phyloP scores from a whole-genome alignment of 805 yeast species.

The Lipomyces spencermartinsiae region DNA sequence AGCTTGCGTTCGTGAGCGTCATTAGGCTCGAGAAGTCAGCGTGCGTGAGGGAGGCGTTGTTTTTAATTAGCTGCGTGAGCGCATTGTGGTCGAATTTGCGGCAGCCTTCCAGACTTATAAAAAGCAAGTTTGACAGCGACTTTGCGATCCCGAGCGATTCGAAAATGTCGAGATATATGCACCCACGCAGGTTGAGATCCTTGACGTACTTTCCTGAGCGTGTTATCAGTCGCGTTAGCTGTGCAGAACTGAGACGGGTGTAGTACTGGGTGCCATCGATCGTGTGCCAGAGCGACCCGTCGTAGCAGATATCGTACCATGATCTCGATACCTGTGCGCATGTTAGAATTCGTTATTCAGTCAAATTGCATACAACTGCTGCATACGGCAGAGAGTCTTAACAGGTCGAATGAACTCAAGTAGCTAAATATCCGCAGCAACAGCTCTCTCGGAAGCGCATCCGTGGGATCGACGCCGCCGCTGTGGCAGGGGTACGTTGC shows the following conservation, averaged over 20 bases:
- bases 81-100: constrained; percentile 30
- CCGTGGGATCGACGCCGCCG: constrained; percentile 3
- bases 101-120: constrained; percentile 27
- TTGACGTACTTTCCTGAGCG: constrained; percentile 23
- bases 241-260: constrained; percentile 17
- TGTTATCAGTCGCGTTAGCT: constrained; percentile 15
- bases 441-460: constrained; percentile 25
- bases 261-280: constrained; percentile 20
- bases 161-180: constrained; percentile 14
- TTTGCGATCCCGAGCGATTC: constrained; percentile 20
- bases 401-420: constrained; percentile 10
- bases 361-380: neutral
- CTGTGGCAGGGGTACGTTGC: neutral
- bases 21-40: constrained; percentile 17
- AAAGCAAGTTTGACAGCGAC: constrained; percentile 17
- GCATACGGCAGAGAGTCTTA: constrained; percentile 12
- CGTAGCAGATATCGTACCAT: constrained; percentile 29
- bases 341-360: neutral
- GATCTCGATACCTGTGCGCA: constrained; percentile 12
- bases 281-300: constrained; percentile 34
- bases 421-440: constrained; percentile 12
- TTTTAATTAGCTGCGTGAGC: constrained; percentile 27
- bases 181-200: constrained; percentile 30
- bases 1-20: constrained; percentile 28
- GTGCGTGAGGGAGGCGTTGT: constrained; percentile 15